Evolutionary conservation across 2,329 filamentous ascomycete species (phyloP).

Genomic region (Chaetomium olivaceum): DNA sequence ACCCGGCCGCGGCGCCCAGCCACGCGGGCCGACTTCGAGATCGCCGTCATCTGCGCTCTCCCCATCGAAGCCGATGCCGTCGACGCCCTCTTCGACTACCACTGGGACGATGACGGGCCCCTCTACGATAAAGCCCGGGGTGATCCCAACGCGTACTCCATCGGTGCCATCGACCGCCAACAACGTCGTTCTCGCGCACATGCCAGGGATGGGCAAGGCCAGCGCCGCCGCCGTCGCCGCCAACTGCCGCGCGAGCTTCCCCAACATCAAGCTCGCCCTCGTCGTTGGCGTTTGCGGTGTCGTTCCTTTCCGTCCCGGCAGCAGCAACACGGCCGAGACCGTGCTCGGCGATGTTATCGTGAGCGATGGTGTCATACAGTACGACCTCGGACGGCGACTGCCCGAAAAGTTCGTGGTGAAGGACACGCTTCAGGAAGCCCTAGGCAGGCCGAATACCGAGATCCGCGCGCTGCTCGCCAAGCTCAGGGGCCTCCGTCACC

Average conservation of each 20-base stretch:
- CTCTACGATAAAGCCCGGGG: conserved; percentile 14
- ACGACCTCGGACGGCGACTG: conserved; percentile 36
- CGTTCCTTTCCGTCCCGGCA: conserved; percentile 16
- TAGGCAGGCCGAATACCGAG: conserved; percentile 32
- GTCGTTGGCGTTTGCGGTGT: conserved; percentile 46
- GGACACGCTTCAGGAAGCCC: conserved; percentile 31
- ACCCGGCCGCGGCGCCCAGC: conserved; percentile 13
- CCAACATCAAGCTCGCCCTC: conserved; percentile 38
- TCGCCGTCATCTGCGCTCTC: conserved; percentile 24
- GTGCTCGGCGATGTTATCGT: conserved; percentile 41
- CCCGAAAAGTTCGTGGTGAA: conserved; percentile 32
- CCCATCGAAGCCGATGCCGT: conserved; percentile 12
- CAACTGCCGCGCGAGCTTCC: conserved; percentile 40
- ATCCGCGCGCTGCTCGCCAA: conserved; percentile 35
- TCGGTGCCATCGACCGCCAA: conserved; percentile 9
- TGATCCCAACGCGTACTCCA: conserved; percentile 17
- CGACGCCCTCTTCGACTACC: conserved; percentile 18
- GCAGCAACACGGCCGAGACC: conserved; percentile 15
- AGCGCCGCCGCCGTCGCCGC: conserved; percentile 34
- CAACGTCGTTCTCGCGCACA: conserved; percentile 37
- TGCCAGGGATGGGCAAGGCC: conserved; percentile 37
- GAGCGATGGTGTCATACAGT: conserved; percentile 36
- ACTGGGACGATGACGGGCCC: too few species aligned
- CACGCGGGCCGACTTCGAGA: conserved; percentile 17
- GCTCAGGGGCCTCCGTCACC: conserved; percentile 16